Base-by-base conservation (phyloP, 352 stramenopile genomes). In the Globisporangium nodosum region DNA sequence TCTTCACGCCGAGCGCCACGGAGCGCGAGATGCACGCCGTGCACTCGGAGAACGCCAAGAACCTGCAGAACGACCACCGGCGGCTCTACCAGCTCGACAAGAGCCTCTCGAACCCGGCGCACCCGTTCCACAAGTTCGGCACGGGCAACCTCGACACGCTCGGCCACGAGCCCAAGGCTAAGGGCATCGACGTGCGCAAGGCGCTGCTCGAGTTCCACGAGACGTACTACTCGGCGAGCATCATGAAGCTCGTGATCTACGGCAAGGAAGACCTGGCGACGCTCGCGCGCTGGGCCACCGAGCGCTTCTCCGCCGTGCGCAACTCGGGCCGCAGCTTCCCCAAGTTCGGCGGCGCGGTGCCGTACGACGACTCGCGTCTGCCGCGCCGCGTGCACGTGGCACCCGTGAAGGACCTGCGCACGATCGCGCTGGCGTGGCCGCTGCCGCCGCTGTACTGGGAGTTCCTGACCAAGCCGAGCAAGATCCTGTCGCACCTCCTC, bases 41-140 rank as follows among this genome's bases (percentile, higher is more conserved):
- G 15, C 94, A 99, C 66, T 96, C 91, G 3, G 97, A 99, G 73
- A 95, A 99, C 71, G 73, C 87, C 37, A 99, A 99, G 78, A 97
- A 97, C 60, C 72, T 98, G 47, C 95, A 98, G 50, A 95, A 96
- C 58, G 97, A 99, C 75, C 81, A 83, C 31, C 69, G 83, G 4
- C 74, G 82, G 54, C 61, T 92, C 39, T 92, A 93, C 75, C 88
- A 96, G 71, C 63, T 97, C 27, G 72, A 83, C 45, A 94, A 96
- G 66, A 70, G 67, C 18, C 61, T 95, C 16, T 74, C 87, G 5
- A 81, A 85, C 65, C 73, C 76, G 5, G 51, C 48, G 33, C 92
- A 97, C 66, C 78, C 86, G 18, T 97, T 92, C 70, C 74, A 80
- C 62, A 93, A 94, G 54, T 98, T 97, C 69, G 88, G 88, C n/a